Evolutionary conservation across 495 filamentous ascomycete species (phyloP).

Genomic region (Hypoxylon crocopeplum): DNA sequence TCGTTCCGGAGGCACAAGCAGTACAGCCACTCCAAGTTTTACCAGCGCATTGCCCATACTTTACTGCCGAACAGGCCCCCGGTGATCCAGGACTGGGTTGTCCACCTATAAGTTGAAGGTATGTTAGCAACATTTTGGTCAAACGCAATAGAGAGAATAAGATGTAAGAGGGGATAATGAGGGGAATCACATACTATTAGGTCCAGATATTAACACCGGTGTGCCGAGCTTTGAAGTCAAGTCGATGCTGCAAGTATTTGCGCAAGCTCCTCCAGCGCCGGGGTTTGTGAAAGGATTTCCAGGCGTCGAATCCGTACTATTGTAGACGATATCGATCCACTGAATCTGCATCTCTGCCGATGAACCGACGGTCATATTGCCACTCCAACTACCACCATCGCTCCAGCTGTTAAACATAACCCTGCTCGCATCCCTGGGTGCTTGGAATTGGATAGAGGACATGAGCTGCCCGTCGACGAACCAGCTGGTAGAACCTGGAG

Average conservation of each 20-base stretch:
- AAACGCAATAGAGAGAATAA: too few species aligned
- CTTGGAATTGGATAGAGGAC: slow-evolving; percentile 65
- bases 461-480: slow-evolving; percentile 65
- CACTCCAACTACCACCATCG: slow-evolving; percentile 74
- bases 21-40: slow-evolving; percentile 49
- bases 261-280: slow-evolving; percentile 41
- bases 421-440: slow-evolving; percentile 63
- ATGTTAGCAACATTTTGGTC: slow-evolving; percentile 4
- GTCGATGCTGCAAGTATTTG: slow-evolving; percentile 57
- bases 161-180: neutral
- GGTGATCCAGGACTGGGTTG: slow-evolving; percentile 10
- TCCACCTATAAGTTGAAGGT: neutral
- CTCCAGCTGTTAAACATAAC: slow-evolving; percentile 78
- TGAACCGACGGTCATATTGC: slow-evolving; percentile 66
- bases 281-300: slow-evolving; percentile 25
- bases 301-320: slow-evolving; percentile 49
- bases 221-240: slow-evolving; percentile 51
- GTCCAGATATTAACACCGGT: slow-evolving; percentile 52
- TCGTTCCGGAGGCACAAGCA: slow-evolving; percentile 41
- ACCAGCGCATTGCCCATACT: slow-evolving; percentile 57
- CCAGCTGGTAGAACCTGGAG: slow-evolving; percentile 59
- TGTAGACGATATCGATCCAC: slow-evolving; percentile 77
- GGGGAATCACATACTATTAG: slow-evolving; percentile 17
- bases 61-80: slow-evolving; percentile 32
- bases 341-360: slow-evolving; percentile 73